Base-by-base conservation (phyloP, 371 early-diverging fungal genomes). In the Enteropsectra breve region DNA sequence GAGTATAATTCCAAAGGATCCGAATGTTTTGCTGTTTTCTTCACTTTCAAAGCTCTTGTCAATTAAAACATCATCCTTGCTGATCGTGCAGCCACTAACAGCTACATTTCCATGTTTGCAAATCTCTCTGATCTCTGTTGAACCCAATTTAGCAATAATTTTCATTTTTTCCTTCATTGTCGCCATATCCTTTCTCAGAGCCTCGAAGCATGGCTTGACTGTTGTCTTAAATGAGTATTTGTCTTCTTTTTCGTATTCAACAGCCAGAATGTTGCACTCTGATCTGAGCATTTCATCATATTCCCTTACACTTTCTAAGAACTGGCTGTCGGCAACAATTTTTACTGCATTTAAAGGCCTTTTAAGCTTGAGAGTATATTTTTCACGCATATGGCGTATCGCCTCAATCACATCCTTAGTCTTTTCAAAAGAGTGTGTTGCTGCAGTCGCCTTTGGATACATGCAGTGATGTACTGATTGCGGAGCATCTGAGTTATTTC, bases 261-360 rank as follows among this genome's bases (percentile, higher is more conserved):
- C 37, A 30, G 49, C 49, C 0, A 79, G 47, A 8, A 73, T 13
- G 54, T 77, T 75, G 47, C 73, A 79, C 52, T 79, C 80, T 29
- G 57, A 46, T 23, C 43, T 63, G n/a, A 76, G 69, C 30, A 75
- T 73, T 66, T 89, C 85, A 40, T 91, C 81, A 11, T 85, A 82
- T 71, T 83, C 81, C 75, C 90, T 81, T 76, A 94, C 92, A n/a
- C 82, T 78, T 56, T 85, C 88, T 83, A 86, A 91, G 79, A 89
- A 84, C 48, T 86, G 82, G 79, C 87, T 88, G 5, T 85, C 81
- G 80, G 90, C 87, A 70, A 95, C 85, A 50, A 97, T 87, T 28
- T 90, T 87, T 49, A 93, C 81, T 78, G 92, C 91, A 76, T 87
- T 86, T 67, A 94, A 80, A 15, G 97, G 97, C 29, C 90, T 93